Percentiles rank a stretch among this genome's conserved stretches.
phyloP scores from a whole-genome alignment of 2,329 filamentous ascomycete species.

The Aspergillus intermedius region DNA sequence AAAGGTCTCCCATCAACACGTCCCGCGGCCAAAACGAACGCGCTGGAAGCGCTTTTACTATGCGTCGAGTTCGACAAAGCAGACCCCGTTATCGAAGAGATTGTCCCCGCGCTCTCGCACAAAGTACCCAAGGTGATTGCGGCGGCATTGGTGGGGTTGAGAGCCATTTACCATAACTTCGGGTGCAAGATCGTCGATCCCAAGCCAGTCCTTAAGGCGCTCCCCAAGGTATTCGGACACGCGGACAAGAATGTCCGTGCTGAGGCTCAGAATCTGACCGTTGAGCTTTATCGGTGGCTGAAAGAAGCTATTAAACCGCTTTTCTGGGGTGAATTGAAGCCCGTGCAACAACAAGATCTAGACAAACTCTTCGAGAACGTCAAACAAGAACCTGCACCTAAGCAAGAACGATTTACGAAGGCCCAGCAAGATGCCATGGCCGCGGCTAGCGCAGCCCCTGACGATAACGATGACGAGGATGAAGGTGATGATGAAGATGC shows the following conservation, averaged over 20 bases:
- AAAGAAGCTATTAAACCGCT: conserved; percentile 97
- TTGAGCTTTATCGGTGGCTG: conserved; percentile 95
- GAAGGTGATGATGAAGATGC: conserved; percentile 56
- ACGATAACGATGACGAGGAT: conserved; percentile 47
- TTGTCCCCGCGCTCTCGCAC: conserved; percentile 73
- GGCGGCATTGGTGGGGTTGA: conserved; percentile 67
- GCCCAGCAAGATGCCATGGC: conserved; percentile 83
- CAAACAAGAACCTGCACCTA: conserved; percentile 77
- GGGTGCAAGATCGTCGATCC: conserved; percentile 92
- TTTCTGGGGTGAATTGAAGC: conserved; percentile 93
- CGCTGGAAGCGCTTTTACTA: conserved; percentile 77
- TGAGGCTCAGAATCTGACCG: conserved; percentile 82
- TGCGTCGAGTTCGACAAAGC: conserved; percentile 86
- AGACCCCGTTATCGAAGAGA: conserved; percentile 80
- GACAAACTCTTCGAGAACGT: conserved; percentile 92
- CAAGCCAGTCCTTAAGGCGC: conserved; percentile 77
- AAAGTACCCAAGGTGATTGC: conserved; percentile 88
- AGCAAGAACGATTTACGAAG: conserved; percentile 80
- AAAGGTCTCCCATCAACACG: conserved; percentile 85
- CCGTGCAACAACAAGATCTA: conserved; percentile 87
- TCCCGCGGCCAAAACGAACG: conserved; percentile 79
- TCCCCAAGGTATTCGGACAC: conserved; percentile 89
- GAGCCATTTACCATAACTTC: conserved; percentile 83
- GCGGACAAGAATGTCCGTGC: conserved; percentile 97
- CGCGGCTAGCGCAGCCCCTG: conserved; percentile 56